These are phyloP conservation scores for Malassezia sp. DNA, from an alignment of 1,284 basidiomycete genomes.

Conservation along the genomic window DNA sequence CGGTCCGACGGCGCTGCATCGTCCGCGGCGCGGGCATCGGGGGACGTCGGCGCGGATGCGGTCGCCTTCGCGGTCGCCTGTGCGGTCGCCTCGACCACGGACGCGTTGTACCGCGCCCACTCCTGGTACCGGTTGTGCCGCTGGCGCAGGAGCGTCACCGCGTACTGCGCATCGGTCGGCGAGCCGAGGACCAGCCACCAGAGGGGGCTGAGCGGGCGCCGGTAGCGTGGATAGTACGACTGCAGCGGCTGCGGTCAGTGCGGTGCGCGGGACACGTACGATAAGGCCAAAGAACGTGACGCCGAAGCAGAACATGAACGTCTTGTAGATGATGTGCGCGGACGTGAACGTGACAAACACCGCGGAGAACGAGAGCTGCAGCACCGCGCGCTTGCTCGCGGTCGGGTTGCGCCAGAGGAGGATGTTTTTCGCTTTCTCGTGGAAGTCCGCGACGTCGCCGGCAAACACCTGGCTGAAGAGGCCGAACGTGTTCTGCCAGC, in stretches of 20 bases:
- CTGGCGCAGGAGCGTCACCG: conserved; percentile 37
- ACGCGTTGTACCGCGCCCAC: background rate
- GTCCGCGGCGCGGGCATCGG: background rate
- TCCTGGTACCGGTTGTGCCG: conserved; percentile 20
- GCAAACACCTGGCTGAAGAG: conserved; percentile 27
- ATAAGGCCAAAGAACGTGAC: conserved; percentile 38
- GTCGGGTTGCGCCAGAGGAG: conserved; percentile 42
- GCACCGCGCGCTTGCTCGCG: conserved; percentile 30
- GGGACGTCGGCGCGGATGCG: background rate
- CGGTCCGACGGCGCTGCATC: background rate
- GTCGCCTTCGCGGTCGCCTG: background rate
- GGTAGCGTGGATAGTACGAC: conserved; percentile 43
- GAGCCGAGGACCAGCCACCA: conserved; percentile 45
- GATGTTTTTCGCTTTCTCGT: conserved; percentile 45
- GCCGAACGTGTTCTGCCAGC: conserved; percentile 35
- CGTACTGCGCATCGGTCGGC: conserved; percentile 44
- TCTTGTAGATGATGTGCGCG: conserved; percentile 30
- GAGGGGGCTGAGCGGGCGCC: conserved; percentile 38
- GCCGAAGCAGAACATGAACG: conserved; percentile 31
- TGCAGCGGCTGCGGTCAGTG: too few species aligned
- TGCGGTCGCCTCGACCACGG: background rate
- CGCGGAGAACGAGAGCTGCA: conserved; percentile 25
- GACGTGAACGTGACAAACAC: conserved; percentile 32
- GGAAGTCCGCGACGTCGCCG: conserved; percentile 40
- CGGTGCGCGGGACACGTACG: too few species aligned